These are phyloP conservation scores for Citrus medica DNA, from an alignment of 345 rosid genomes.

Conservation along the genomic window DNA sequence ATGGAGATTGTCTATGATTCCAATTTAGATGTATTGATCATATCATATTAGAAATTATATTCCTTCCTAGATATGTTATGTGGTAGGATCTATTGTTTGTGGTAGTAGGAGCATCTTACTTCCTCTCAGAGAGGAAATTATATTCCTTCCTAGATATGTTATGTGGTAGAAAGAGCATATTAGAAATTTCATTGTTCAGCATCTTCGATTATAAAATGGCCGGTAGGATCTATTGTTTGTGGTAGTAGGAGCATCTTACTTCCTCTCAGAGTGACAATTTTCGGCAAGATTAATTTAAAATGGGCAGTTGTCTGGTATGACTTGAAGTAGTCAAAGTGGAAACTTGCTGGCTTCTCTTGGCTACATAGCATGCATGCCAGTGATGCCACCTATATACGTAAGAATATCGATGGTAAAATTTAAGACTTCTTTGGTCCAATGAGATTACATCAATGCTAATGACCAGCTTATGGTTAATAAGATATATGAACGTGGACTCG, in stretches of 20 bases:
- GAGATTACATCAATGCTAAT: background rate
- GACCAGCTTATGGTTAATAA: background rate
- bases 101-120: too few species aligned
- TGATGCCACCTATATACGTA: background rate
- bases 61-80: background rate
- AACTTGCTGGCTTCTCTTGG: background rate
- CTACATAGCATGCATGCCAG: background rate
- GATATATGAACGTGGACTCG: too few species aligned
- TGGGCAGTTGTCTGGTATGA: background rate
- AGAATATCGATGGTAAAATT: background rate
- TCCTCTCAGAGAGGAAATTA: too few species aligned
- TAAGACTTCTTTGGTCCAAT: background rate
- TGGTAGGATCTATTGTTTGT: too few species aligned
- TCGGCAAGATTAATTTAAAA: background rate
- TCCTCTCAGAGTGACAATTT: background rate
- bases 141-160: conserved; percentile 3
- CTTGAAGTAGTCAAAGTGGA: background rate
- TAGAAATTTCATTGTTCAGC: background rate
- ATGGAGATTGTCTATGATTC: background rate
- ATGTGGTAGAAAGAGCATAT: conserved; percentile 8
- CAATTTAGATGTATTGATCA: background rate
- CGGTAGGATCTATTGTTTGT: background rate
- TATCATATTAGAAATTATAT: background rate
- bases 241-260: conserved; percentile 11
- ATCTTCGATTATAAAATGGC: background rate